phyloP scores from a whole-genome alignment of 805 yeast genomes.

The Kodamaea kakaduensis region DNA sequence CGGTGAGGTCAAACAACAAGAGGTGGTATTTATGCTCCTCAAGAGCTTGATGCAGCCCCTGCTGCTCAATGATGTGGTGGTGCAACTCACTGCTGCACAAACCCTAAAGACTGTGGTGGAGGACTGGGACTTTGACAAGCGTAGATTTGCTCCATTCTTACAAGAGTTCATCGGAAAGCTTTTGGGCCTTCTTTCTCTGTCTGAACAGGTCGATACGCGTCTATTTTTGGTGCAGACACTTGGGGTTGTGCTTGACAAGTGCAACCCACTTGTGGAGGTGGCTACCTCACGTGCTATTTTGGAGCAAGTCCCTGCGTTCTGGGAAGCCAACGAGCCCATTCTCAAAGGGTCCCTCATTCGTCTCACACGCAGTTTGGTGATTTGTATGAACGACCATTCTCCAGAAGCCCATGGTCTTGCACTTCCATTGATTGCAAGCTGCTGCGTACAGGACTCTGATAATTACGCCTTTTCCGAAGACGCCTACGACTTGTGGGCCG shows the following conservation, averaged over 20 bases:
- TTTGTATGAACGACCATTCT: constrained; percentile 54
- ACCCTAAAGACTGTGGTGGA: constrained; percentile 67
- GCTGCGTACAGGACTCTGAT: constrained; percentile 47
- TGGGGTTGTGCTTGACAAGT: constrained; percentile 56
- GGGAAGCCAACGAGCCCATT: constrained; percentile 56
- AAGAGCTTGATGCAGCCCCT: constrained; percentile 5
- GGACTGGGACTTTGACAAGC: constrained; percentile 81
- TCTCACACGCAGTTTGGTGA: constrained; percentile 51
- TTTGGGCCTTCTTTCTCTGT: constrained; percentile 45
- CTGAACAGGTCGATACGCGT: constrained; percentile 69
- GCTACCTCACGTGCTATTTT: constrained; percentile 50
- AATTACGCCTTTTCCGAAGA: constrained; percentile 67
- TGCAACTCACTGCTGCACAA: constrained; percentile 67
- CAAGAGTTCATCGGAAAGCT: constrained; percentile 47
- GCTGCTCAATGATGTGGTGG: constrained; percentile 65
- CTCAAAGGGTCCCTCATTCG: constrained; percentile 42
- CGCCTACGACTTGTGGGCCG: constrained; percentile 81
- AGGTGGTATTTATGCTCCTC: constrained; percentile 1
- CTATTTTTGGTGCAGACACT: constrained; percentile 67
- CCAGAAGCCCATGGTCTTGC: constrained; percentile 48
- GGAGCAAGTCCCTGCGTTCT: constrained; percentile 59
- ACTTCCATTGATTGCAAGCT: constrained; percentile 61
- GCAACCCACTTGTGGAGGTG: constrained; percentile 58
- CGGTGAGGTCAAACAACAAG: constrained; percentile 32
- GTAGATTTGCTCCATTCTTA: constrained; percentile 62